Conservation (phyloP, 306 rosid species). For the Prinsepia uniflora region DNA sequence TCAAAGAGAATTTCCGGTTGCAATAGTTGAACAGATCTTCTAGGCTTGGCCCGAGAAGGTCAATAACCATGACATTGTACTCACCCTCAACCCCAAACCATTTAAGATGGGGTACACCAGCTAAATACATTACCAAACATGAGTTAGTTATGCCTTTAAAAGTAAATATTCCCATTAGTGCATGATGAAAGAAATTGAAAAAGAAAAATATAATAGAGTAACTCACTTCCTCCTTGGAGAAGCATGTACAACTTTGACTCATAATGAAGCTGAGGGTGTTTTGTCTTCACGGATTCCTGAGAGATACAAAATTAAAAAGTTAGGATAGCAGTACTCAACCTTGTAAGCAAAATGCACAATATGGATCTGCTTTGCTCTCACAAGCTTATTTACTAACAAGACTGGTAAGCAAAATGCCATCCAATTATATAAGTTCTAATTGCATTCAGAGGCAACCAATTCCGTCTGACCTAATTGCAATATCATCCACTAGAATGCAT, state of each 20-base stretch:
- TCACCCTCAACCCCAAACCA: conserved; percentile 99
- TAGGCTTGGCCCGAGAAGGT: conserved; percentile 96
- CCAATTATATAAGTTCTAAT: background rate
- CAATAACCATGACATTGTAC: conserved; percentile 93
- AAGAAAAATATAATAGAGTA: background rate
- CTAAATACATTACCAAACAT: conserved; percentile 37
- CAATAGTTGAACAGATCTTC: conserved; percentile 96
- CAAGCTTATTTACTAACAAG: background rate
- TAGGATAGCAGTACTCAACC: background rate
- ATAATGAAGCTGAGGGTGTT: conserved; percentile 97
- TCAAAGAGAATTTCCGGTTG: conserved; percentile 74
- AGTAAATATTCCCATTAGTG: background rate
- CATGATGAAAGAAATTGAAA: conserved; percentile 13
- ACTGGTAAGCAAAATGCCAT: background rate
- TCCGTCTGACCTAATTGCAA: background rate
- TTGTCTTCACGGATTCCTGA: conserved; percentile 91
- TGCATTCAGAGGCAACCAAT: background rate
- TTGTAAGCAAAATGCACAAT: background rate
- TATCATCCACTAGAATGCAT: background rate
- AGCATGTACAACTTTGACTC: conserved; percentile 94
- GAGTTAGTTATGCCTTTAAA: background rate
- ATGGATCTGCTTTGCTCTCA: background rate
- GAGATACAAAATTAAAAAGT: conserved; percentile 18
- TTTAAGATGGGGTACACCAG: conserved; percentile 92
- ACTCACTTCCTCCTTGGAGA: conserved; percentile 98